Evolutionary conservation across 148 eudicot genomes (phyloP).

Genomic region (Vaccinium myrtillus): DNA sequence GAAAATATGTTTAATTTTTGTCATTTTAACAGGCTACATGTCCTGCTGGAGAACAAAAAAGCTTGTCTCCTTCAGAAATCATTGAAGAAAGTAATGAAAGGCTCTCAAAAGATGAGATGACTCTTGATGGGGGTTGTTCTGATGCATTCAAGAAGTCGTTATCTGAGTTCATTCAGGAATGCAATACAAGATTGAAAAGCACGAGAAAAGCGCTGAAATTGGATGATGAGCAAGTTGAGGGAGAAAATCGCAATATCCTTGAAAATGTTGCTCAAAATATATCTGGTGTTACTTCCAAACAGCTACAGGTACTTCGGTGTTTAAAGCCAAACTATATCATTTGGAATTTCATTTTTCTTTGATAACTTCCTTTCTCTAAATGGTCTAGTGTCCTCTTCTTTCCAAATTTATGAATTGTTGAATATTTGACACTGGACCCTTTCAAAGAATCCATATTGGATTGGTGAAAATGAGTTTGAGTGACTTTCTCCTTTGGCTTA

Average conservation of each 20-base stretch:
- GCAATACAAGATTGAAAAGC: slow-evolving; percentile 25
- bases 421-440: neutral
- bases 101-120: slow-evolving; percentile 45
- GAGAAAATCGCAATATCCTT: slow-evolving; percentile 17
- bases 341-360: neutral
- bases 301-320: slow-evolving; percentile 57
- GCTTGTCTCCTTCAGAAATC: slow-evolving; percentile 53
- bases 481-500: slow-evolving; percentile 1
- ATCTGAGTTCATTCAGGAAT: slow-evolving; percentile 42
- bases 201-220: slow-evolving; percentile 26
- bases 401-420: neutral
- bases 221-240: slow-evolving; percentile 24
- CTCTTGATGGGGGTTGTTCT: slow-evolving; percentile 61
- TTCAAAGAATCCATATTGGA: neutral
- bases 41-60: slow-evolving; percentile 50
- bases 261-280: slow-evolving; percentile 42
- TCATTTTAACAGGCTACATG: slow-evolving; percentile 72
- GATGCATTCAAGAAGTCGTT: slow-evolving; percentile 50
- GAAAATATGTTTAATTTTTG: neutral
- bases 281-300: slow-evolving; percentile 55
- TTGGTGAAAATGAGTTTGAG: neutral
- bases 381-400: neutral
- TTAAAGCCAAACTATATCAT: neutral
- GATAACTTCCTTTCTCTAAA: slow-evolving; percentile 6
- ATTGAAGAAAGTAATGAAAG: slow-evolving; percentile 36